Evolutionary conservation across 495 filamentous ascomycete genomes (phyloP).

Genomic region (Penicillium subrubescens): DNA sequence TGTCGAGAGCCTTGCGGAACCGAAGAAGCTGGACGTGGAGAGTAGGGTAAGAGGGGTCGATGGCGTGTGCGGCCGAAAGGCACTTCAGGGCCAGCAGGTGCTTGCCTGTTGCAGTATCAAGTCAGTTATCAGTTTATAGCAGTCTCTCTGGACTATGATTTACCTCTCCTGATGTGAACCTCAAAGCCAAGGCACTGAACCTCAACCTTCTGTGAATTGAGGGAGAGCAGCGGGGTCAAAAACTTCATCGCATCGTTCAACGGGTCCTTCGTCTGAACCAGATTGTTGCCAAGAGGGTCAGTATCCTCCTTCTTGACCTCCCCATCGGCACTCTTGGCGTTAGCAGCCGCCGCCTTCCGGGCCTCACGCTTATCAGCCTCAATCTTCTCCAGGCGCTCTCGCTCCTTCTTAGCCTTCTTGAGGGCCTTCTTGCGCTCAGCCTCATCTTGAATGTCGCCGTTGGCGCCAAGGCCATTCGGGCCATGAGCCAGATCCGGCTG

Average conservation of each 20-base stretch:
- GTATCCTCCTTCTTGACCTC: constrained; percentile 78
- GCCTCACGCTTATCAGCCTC: constrained; percentile 77
- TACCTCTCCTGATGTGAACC: constrained; percentile 78
- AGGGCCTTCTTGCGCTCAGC: constrained; percentile 87
- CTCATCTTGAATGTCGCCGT: constrained; percentile 60
- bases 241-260: constrained; percentile 88
- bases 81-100: constrained; percentile 83
- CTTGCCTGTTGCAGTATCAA: constrained; percentile 62
- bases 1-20: constrained; percentile 66
- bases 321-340: constrained; percentile 51
- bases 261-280: constrained; percentile 78
- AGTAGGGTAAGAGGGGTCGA: constrained; percentile 72
- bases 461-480: constrained; percentile 54
- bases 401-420: constrained; percentile 94
- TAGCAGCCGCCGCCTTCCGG: constrained; percentile 51
- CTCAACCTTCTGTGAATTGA: constrained; percentile 78
- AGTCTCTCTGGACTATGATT: constrained; percentile 31
- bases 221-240: constrained; percentile 74
- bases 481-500: constrained; percentile 65
- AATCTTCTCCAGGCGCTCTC: constrained; percentile 77
- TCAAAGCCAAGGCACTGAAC: constrained; percentile 86
- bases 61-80: constrained; percentile 67
- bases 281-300: constrained; percentile 78
- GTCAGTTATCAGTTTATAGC: constrained; percentile 12
- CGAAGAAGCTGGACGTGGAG: constrained; percentile 75